Conservation (phyloP, 129 eudicot genomes). For the sunflower (Helianthus annuus) region DNA sequence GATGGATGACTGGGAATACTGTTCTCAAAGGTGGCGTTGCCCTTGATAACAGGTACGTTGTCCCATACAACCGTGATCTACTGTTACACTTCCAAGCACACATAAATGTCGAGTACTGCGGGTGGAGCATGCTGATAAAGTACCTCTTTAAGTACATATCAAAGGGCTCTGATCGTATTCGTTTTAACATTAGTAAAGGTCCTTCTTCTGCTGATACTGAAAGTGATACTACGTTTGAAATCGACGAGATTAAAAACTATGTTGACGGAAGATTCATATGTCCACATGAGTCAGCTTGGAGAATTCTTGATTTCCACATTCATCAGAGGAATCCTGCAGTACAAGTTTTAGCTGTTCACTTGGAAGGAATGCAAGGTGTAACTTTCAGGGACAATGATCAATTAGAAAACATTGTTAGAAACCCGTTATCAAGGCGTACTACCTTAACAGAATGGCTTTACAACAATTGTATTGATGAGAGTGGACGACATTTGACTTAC, state of each 20-base stretch:
- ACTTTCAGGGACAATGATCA: neutral
- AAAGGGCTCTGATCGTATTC: neutral
- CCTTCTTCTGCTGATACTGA: no score
- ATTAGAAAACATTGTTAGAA: no score
- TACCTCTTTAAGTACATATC: no score
- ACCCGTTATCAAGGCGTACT: neutral
- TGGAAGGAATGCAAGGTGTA: slow-evolving; percentile 11
- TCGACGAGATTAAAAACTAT: slow-evolving; percentile 21
- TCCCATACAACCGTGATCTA: neutral
- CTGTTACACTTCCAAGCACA: neutral
- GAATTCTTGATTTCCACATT: slow-evolving; percentile 21
- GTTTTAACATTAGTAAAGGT: no score
- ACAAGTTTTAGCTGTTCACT: slow-evolving; percentile 10
- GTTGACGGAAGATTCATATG: slow-evolving; percentile 1
- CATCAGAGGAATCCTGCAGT: slow-evolving; percentile 18
- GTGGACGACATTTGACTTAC: neutral
- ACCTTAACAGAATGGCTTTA: slow-evolving; percentile 13
- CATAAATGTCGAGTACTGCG: no score
- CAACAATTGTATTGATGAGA: neutral
- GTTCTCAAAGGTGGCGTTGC: neutral
- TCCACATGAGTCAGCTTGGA: slow-evolving; percentile 30
- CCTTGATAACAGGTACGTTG: neutral
- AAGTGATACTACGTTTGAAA: neutral
- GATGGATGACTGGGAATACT: neutral
- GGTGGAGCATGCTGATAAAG: no score